Evolutionary conservation across 495 filamentous ascomycete species (phyloP).

Genomic region (Aspergillus wentii): DNA sequence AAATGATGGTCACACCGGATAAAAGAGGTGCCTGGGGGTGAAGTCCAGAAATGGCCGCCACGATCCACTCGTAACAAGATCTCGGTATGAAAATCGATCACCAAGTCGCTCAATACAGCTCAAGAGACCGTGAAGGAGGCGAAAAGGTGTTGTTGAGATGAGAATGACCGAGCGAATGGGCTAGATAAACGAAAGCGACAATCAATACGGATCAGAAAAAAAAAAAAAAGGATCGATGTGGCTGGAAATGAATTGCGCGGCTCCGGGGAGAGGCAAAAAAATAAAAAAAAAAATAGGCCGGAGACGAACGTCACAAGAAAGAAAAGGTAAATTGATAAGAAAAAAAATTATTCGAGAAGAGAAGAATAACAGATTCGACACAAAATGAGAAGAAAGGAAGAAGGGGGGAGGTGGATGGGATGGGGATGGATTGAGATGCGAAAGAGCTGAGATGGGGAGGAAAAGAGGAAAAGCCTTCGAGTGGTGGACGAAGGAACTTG

Average conservation of each 20-base stretch:
- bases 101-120: conserved; percentile 19
- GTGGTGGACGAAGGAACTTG: conserved; percentile 2
- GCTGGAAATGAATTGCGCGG: conserved; percentile 47
- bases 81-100: conserved; percentile 16
- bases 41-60: conserved; percentile 7
- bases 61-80: conserved; percentile 11
- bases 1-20: conserved; percentile 3
- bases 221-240: conserved; percentile 51
- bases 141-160: conserved; percentile 17
- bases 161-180: conserved; percentile 20
- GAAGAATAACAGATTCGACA: background rate
- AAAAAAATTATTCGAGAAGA: conserved; percentile 2
- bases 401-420: conserved; percentile 18
- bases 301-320: too few species aligned
- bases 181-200: conserved; percentile 27
- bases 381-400: conserved; percentile 5
- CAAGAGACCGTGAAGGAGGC: conserved; percentile 19
- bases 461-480: conserved; percentile 12
- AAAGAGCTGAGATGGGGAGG: conserved; percentile 7
- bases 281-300: conserved; percentile 13
- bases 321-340: conserved; percentile 3
- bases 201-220: conserved; percentile 10
- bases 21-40: conserved; percentile 6
- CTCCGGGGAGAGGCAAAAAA: conserved; percentile 13
- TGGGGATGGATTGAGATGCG: conserved; percentile 17